Evolutionary conservation across 495 filamentous ascomycete species (phyloP), one percentile per base, ranked within the genome.

Genomic region (Chaetomidium leptoderma): DNA sequence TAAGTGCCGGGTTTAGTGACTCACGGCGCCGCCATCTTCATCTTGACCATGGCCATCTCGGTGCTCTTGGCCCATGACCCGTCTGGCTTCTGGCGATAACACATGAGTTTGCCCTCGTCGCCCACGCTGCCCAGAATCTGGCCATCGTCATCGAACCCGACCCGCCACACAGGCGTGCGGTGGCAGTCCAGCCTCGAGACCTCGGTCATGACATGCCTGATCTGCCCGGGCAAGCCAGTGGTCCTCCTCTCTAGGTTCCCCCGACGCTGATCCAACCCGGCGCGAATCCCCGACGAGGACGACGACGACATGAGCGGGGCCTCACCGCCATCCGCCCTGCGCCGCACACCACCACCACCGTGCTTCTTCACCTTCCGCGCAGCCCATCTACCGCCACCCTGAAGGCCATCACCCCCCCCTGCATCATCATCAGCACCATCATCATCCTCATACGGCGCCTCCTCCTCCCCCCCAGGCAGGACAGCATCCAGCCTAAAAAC

Each of bases 401-500:
- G n/a, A n/a, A n/a, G n/a, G n/a, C n/a, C n/a, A n/a, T n/a, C 71
- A 69, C 14, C 65, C 59, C 52, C 19, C 64, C 60, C 68, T 63
- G 64, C 24, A 2, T 19, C 58, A 26, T 65, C 65, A 43, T 61
- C 66, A 42, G 71, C 69, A 11, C 65, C 62, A 6, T 29, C 43
- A 21, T 35, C 51, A 17, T 29, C 23, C 16, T 32, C 48, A 9
- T 17, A 33, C 11, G 17, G 39, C 23, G 10, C 9, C 32, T 16
- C 33, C 48, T 29, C 17, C 33, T 10, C 40, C 32, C 13, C 26
- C 36, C 43, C 19, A 9, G 32, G 35, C 0, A 16, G 16, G 16
- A 60, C 7, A 8, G 57, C 44, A 23, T 60, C 60, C 0, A 99
- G 73, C 66, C 91, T 81, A 63, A 91, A 96, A 6, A 97, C 85